Base-by-base conservation (phyloP, 768 basidiomycete genomes). In the Thelephora ganbajun region DNA sequence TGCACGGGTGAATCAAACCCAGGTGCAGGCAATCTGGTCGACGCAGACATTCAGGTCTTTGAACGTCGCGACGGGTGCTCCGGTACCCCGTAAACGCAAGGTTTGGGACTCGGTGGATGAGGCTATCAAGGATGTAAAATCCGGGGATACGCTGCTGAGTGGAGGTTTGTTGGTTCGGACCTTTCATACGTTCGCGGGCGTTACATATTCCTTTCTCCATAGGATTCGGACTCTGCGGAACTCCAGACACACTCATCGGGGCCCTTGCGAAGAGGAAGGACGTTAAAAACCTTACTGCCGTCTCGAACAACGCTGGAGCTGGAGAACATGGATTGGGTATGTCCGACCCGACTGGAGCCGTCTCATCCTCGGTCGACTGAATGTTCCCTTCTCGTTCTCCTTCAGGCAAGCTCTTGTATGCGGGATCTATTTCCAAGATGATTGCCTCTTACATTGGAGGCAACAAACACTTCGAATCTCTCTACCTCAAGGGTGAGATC, bases 141-240 rank as follows among this genome's bases (percentile, higher is more conserved):
- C 83, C 2, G 88, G 89, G 5, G 79, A 84, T 50, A 68, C 76
- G 35, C 57, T 96, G 36, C 70, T 96, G 19, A 84, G 83, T 54
- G 89, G 82, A 68, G 90, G 90, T 90, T 54, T 52, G 79, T 51
- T 12, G 35, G 16, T 9, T 41, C 11, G 18, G 12, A 41, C 22
- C 18, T 41, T 41, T 14, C 7, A 41, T 9, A 7, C 16, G 9
- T 22, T 22, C 16, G 14, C 22, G 4, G 11, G 39, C 9, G 26
- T 30, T 14, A 7, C 2, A 41, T 47, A 43, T 50, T 42, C 35
- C 12, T 9, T 20, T 41, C 26, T 56, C 9, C 35, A 13, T 56
- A 90, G 90, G 91, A 22, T 96, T 96, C 57, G 91, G 91, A 41
- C 67, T 88, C 45, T 86, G 87, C 54, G 92, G 91, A 26, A 83